Percentiles rank a stretch among this genome's conserved stretches.
Conservation (phyloP, 306 rosid genomes). For the Glycine latifolia region DNA sequence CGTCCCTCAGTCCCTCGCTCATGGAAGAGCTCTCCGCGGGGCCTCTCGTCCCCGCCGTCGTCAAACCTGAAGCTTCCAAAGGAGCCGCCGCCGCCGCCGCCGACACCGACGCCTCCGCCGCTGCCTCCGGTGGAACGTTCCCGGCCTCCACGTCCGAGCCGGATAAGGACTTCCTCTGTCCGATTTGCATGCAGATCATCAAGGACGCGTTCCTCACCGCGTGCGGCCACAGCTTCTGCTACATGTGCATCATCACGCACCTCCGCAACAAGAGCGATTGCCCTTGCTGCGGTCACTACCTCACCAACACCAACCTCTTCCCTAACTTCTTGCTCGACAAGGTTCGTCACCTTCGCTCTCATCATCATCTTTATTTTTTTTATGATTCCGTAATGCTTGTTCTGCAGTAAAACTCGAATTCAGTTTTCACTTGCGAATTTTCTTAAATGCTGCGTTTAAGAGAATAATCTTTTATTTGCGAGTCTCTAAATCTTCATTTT, state of each 20-base stretch:
- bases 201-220: conserved; percentile 88
- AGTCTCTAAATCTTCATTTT: too few relatives aligned
- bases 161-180: conserved; percentile 89
- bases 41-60: conserved; percentile 64
- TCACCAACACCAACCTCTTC: conserved; percentile 75
- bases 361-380: too few relatives aligned
- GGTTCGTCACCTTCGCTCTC: conserved; percentile 55
- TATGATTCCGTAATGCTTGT: too few relatives aligned
- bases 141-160: conserved; percentile 53
- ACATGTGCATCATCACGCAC: conserved; percentile 95
- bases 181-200: conserved; percentile 97
- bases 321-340: conserved; percentile 87
- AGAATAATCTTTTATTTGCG: not conserved
- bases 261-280: conserved; percentile 93
- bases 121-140: conserved; percentile 28
- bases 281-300: conserved; percentile 91
- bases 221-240: conserved; percentile 97
- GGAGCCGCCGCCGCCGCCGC: not conserved
- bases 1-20: not conserved
- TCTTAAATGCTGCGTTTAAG: not conserved
- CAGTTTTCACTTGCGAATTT: not conserved
- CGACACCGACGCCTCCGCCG: conserved; percentile 45
- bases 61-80: conserved; percentile 46
- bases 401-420: not conserved
- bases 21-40: conserved; percentile 63